Conservation (phyloP, 352 stramenopile genomes). For the Phytopythium boreale region DNA sequence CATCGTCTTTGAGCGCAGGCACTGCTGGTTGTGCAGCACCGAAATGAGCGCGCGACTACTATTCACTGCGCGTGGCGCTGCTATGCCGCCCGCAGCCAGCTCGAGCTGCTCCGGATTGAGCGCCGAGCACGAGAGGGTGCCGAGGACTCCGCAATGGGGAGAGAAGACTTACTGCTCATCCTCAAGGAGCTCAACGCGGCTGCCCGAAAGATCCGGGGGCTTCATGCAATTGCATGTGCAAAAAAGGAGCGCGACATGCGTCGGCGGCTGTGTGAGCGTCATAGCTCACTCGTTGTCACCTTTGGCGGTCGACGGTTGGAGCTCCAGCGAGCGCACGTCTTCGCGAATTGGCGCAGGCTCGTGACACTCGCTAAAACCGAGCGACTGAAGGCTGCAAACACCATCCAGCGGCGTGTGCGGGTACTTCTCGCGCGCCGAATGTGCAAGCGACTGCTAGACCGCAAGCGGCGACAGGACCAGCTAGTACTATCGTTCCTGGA, state of each 20-base stretch:
- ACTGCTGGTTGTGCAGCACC: slow-evolving; percentile 27
- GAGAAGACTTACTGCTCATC: slow-evolving; percentile 43
- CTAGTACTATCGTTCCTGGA: slow-evolving; percentile 23
- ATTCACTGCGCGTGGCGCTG: slow-evolving; percentile 55
- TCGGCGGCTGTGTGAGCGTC: slow-evolving; percentile 33
- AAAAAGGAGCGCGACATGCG: slow-evolving; percentile 33
- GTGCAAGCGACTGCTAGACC: slow-evolving; percentile 33
- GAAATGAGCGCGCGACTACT: slow-evolving; percentile 19
- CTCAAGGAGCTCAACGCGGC: slow-evolving; percentile 31
- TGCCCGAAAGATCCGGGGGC: slow-evolving; percentile 46
- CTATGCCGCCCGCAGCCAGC: slow-evolving; percentile 18
- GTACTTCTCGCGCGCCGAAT: slow-evolving; percentile 30
- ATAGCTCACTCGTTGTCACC: slow-evolving; percentile 26
- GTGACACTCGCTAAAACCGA: slow-evolving; percentile 30
- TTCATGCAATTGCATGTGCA: slow-evolving; percentile 36
- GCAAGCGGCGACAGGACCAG: slow-evolving; percentile 30
- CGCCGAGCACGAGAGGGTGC: slow-evolving; percentile 28
- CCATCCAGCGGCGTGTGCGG: slow-evolving; percentile 42
- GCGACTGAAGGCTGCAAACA: slow-evolving; percentile 20
- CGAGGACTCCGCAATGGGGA: slow-evolving; percentile 36
- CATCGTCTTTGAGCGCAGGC: slow-evolving; percentile 4
- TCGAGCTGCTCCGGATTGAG: slow-evolving; percentile 19
- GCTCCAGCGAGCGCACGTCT: slow-evolving; percentile 20
- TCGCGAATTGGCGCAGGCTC: slow-evolving; percentile 40
- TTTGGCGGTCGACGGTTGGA: slow-evolving; percentile 32